Conservation (phyloP, 306 rosid species). For the Purshia tridentata region DNA sequence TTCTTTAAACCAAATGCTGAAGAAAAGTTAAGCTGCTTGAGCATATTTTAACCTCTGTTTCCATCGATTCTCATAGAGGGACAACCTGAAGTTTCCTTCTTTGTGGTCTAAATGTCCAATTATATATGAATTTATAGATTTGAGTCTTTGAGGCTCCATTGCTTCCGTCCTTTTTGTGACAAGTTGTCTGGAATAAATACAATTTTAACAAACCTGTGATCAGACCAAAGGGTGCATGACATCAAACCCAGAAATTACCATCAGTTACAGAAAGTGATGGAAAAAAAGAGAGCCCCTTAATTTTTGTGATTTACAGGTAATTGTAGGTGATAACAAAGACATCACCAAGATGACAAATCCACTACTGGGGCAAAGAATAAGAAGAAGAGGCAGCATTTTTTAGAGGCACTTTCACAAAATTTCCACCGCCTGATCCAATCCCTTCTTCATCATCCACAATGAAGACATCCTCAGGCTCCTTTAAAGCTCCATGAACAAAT, state of each 20-base stretch:
- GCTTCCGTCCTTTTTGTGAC: neutral
- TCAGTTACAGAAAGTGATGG: neutral
- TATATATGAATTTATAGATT: neutral
- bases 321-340: neutral
- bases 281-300: neutral
- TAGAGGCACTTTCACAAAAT: constrained; percentile 49
- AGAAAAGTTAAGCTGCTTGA: neutral
- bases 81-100: neutral
- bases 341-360: neutral
- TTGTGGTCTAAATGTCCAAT: neutral
- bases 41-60: neutral
- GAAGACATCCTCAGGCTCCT: constrained; percentile 54
- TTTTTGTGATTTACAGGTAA: neutral
- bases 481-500: constrained; percentile 47
- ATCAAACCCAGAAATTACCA: neutral
- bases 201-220: too few species aligned
- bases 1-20: neutral
- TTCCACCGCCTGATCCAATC: constrained; percentile 24
- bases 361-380: constrained; percentile 31
- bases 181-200: neutral
- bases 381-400: constrained; percentile 66
- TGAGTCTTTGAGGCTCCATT: neutral
- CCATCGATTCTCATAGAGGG: neutral
- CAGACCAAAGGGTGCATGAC: too few species aligned
- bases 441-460: constrained; percentile 46